Evolutionary conservation across 305 asterid genomes (phyloP), one percentile per base, ranked within the genome.

Genomic region (Caryopteris hybrid): DNA sequence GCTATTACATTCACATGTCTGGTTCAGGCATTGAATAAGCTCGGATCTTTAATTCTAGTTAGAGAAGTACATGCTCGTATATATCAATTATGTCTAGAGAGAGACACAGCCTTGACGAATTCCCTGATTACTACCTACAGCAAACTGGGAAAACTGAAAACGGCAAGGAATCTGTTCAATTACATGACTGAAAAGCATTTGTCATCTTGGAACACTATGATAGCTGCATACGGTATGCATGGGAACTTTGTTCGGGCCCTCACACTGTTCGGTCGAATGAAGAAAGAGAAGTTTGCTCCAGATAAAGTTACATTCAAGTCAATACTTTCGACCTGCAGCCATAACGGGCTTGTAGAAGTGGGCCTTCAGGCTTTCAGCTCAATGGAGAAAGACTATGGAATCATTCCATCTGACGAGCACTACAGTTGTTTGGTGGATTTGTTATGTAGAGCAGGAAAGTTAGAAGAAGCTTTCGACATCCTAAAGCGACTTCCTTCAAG

Each of bases 321-420:
- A 13, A 9, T 86, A 10, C 84, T 86, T 50, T 82, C 88, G 0
- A 82, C 88, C 8, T 86, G 93, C 74, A 86, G 93, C 81, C 90
- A 86, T 43, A 53, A 78, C 10, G 93, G 93, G 33, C 48, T 59
- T 0, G 29, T 84, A 41, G 65, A 74, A 6, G 82, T 82, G 69
- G 93, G 93, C n/a, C 42, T 86, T 10, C n/a, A 12, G 8, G 68
- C 69, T 21, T 82, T 82, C 77, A 61, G 27, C 52, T 76, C 86
- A 14, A 82, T 84, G 89, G 77, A 62, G 68, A 82, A 73, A 16
- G 83, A 82, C 16, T 57, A 82, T 3, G 73, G 77, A 12, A 57
- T 84, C n/a, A 38, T 38, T 54, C 90, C 93, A 36, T 61, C 81
- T 2, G 84, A 79, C 31, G 90, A 86, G 73, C 93, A 86, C 67